A percentile compares a stretch with the other conserved stretches of the same genome.
phyloP scores from a whole-genome alignment of 2,329 filamentous ascomycete species.

The Fusarium sp. region DNA sequence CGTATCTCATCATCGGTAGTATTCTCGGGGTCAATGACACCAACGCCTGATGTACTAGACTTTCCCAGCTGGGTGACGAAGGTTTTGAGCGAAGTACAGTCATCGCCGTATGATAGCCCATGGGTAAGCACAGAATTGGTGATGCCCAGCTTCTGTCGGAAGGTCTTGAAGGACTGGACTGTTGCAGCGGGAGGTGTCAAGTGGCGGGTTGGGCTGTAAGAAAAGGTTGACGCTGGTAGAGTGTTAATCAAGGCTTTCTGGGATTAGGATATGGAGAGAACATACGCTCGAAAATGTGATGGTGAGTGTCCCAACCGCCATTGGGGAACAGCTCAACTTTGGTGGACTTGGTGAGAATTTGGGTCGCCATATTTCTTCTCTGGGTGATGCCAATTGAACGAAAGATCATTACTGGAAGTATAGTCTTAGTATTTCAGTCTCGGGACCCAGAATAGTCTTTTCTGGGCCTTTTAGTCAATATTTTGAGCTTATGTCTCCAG shows the following conservation, averaged over 20 bases:
- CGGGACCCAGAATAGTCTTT: accelerated
- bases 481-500: accelerated
- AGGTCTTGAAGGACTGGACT: not conserved
- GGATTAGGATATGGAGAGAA: accelerated
- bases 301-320: not conserved
- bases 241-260: accelerated
- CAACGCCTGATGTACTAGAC: not conserved
- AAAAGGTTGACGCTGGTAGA: not conserved
- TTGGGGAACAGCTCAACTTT: not conserved
- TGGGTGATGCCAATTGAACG: not conserved
- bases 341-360: not conserved
- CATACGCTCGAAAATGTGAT: not conserved
- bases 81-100: not conserved
- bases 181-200: not conserved
- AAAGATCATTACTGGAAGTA: not conserved
- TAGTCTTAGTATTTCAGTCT: no score
- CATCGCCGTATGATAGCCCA: not conserved
- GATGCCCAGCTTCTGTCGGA: not conserved
- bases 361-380: not conserved
- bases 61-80: not conserved
- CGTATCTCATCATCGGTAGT: not conserved
- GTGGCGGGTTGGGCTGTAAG: not conserved
- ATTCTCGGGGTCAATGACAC: not conserved
- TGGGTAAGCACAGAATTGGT: not conserved
- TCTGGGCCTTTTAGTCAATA: not conserved